phyloP scores from a whole-genome alignment of 495 filamentous ascomycete species.

The Neurospora discreta region DNA sequence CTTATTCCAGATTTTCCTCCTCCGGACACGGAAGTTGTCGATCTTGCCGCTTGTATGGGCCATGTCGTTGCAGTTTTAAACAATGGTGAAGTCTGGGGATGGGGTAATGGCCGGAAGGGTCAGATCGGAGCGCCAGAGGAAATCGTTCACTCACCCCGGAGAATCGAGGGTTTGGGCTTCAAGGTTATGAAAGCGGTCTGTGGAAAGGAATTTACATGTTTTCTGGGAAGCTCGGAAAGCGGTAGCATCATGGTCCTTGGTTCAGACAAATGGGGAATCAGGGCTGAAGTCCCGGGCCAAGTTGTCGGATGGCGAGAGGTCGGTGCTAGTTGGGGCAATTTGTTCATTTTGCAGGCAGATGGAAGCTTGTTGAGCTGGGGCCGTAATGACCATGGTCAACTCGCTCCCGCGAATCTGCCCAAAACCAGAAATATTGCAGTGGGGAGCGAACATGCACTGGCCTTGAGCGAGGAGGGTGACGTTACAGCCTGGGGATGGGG shows the following conservation, averaged over 20 bases:
- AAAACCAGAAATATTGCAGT: slow-evolving; percentile 48
- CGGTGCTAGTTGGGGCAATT: slow-evolving; percentile 68
- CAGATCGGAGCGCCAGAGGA: slow-evolving; percentile 52
- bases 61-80: slow-evolving; percentile 65
- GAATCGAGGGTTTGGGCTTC: slow-evolving; percentile 46
- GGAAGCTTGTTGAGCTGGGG: slow-evolving; percentile 57
- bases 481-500: slow-evolving; percentile 88
- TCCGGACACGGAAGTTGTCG: slow-evolving; percentile 32
- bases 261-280: slow-evolving; percentile 57
- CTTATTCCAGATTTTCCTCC: slow-evolving; percentile 53
- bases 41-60: slow-evolving; percentile 59
- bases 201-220: slow-evolving; percentile 70
- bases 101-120: slow-evolving; percentile 77
- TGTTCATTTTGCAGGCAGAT: slow-evolving; percentile 54
- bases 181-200: slow-evolving; percentile 52
- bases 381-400: slow-evolving; percentile 70
- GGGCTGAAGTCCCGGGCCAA: slow-evolving; percentile 27
- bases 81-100: slow-evolving; percentile 73
- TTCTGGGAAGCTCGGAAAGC: slow-evolving; percentile 40
- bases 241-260: slow-evolving; percentile 55
- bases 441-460: slow-evolving; percentile 81
- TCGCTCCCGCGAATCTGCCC: slow-evolving; percentile 49
- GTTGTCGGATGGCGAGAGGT: slow-evolving; percentile 46
- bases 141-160: slow-evolving; percentile 46
- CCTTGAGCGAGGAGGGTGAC: slow-evolving; percentile 45